These are phyloP conservation scores for Nepenthes alata DNA, from an alignment of 179 eudicot species.

Conservation along the genomic window DNA sequence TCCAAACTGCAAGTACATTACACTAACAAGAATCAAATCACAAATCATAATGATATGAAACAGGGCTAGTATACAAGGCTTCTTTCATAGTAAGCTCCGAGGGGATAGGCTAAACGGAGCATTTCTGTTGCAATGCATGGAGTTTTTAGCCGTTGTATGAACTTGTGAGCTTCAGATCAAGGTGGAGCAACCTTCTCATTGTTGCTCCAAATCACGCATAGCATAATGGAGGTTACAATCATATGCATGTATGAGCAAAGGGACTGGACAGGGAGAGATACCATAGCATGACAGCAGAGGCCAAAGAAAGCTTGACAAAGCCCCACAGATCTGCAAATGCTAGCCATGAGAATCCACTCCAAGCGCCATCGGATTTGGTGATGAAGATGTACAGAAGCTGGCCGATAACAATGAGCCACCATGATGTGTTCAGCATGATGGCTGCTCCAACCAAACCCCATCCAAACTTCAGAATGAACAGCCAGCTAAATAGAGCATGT, in stretches of 20 bases:
- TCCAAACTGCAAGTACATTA: conserved; percentile 25
- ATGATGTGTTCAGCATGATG: conserved; percentile 45
- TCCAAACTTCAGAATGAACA: conserved; percentile 44
- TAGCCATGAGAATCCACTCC: conserved; percentile 71
- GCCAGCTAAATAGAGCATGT: conserved; percentile 52
- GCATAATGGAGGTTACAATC: no score
- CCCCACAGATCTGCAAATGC: conserved; percentile 67
- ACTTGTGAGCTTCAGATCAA: background rate
- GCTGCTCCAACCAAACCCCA: conserved; percentile 84
- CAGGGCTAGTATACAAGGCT: background rate
- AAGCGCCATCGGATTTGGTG: conserved; percentile 69
- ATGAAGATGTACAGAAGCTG: conserved; percentile 50
- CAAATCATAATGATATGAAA: background rate
- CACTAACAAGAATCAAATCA: background rate
- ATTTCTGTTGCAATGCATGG: no score
- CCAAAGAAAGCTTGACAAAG: conserved; percentile 63
- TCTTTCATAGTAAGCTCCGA: no score
- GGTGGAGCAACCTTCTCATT: no score
- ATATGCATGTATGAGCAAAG: background rate
- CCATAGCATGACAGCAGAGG: conserved; percentile 89
- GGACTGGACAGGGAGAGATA: conserved; percentile 6
- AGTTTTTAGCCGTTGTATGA: no score
- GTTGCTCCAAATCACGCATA: no score
- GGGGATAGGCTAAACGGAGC: no score
- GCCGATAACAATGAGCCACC: conserved; percentile 61